Base-by-base conservation (phyloP, 129 eudicot species). In the Helichrysum umbraculigerum region DNA sequence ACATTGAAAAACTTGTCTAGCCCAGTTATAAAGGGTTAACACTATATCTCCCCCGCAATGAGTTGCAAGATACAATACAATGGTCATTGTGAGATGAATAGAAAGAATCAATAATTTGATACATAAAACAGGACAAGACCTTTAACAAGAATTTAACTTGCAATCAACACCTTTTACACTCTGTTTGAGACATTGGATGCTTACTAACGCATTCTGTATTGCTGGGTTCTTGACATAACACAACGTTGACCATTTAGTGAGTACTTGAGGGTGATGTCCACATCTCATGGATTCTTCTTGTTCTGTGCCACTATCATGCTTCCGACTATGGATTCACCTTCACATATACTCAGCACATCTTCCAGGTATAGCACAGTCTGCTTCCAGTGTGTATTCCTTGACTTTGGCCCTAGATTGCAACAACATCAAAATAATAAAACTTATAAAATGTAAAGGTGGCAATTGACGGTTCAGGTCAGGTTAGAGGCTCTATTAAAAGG, bases 311-410 rank as follows among this genome's bases (percentile, higher is more conserved):
- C 91, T 0, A 89, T 83, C 96, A 93, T 84, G 84, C 79, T 84
- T 59, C 98, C 97, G 0, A 62, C 71, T 12, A 91, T 19, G 22
- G 87, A 57, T 83, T 93, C 98, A 34, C 98, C 98, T 87, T 91
- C 73, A 61, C 98, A 85, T 74, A 93, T 83, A 17, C 91, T 87
- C 20, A 93, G 77, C 69, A 85, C 92, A 65, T 93, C 98, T 85
- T 93, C 98, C 19, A 93, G 82, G 82, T 93, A 93, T 41, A 90
- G 81, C 34, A 93, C 98, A 1, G 98, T 93, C 56, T 93, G 98
- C 71, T 93, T 93, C 98, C 97, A 93, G n/a, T n/a, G n/a, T n/a
- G n/a, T n/a, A n/a, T n/a, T n/a, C n/a, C n/a, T n/a, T n/a, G n/a
- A n/a, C n/a, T 77, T 91, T n/a, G 98, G 98, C 65, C 98, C 98